These are phyloP conservation scores for Senna siamea DNA, from an alignment of 306 rosid species.

Conservation along the genomic window DNA sequence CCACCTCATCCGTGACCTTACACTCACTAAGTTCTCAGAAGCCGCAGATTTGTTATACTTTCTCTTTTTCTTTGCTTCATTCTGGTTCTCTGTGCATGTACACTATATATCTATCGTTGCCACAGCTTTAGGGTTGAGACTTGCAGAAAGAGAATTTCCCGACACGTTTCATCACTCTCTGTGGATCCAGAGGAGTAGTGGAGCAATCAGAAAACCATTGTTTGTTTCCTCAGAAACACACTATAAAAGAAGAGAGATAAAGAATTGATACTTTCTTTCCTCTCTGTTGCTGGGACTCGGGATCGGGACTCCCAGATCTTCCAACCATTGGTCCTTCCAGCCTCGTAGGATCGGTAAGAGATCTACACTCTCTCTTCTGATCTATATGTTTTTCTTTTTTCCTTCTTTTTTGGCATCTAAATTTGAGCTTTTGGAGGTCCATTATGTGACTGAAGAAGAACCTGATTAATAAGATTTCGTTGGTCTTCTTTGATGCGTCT, in stretches of 20 bases:
- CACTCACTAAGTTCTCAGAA: too few relatives aligned
- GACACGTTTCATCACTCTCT: slow-evolving; percentile 9
- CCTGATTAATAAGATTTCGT: slow-evolving; percentile 19
- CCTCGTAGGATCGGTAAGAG: slow-evolving; percentile 58
- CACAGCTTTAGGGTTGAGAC: not conserved
- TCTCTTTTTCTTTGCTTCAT: not conserved
- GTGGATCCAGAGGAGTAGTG: too few relatives aligned
- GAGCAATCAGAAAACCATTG: not conserved
- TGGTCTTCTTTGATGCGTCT: slow-evolving; percentile 22
- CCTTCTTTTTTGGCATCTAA: slow-evolving; percentile 30
- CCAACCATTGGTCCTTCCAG: slow-evolving; percentile 35
- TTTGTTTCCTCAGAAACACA: slow-evolving; percentile 21
- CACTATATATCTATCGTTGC: not conserved
- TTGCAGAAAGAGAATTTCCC: not conserved
- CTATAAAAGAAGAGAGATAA: not conserved
- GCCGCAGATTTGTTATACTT: not conserved
- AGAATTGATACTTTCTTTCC: not conserved
- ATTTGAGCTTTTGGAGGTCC: slow-evolving; percentile 21
- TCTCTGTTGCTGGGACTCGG: not conserved
- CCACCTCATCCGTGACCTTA: too few relatives aligned
- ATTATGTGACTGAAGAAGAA: slow-evolving; percentile 25
- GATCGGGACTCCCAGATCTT: slow-evolving; percentile 46
- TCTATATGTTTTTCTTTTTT: not conserved
- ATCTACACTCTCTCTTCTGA: slow-evolving; percentile 7
- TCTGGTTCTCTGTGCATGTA: not conserved